Evolutionary conservation across 2,329 filamentous ascomycete genomes (phyloP).

Genomic region (Dendryphion nanum): DNA sequence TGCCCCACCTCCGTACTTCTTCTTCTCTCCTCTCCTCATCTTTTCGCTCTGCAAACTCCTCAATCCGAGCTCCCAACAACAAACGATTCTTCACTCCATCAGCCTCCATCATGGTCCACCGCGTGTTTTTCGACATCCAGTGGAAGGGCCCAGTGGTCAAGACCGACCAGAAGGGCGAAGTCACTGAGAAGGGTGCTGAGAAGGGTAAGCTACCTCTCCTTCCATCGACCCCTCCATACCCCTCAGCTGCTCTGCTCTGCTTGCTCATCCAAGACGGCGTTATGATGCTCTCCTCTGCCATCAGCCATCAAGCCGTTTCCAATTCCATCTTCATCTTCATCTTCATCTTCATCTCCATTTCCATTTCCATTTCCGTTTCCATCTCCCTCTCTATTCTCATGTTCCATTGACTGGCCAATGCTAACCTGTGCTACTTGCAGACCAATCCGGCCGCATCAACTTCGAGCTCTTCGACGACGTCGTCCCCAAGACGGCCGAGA

Average conservation of each 20-base stretch:
- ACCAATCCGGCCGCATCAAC: conserved; percentile 75
- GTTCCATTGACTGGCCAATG: conserved; percentile 18
- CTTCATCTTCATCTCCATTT: conserved; percentile 2
- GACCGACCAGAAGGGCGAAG: conserved; percentile 56
- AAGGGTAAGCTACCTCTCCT: conserved; percentile 55
- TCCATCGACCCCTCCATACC: conserved; percentile 7
- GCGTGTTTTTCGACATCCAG: conserved; percentile 70
- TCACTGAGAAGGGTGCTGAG: conserved; percentile 44
- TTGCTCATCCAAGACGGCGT: conserved; percentile 5
- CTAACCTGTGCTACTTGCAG: conserved; percentile 48
- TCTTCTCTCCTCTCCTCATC: conserved; percentile 26
- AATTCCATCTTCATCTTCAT: conserved; percentile 37
- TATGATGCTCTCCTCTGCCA: conserved; percentile 4
- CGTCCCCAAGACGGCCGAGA: conserved; percentile 83
- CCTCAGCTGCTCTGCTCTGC: conserved; percentile 6
- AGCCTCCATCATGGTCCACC: conserved; percentile 71
- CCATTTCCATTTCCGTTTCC: conserved; percentile 8
- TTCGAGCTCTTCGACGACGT: conserved; percentile 84
- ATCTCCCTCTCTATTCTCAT: conserved; percentile 3
- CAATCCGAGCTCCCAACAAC: conserved; percentile 39
- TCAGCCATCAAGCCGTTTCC: conserved; percentile 12
- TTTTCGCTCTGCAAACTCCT: conserved; percentile 29
- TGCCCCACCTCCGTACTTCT: conserved; percentile 33
- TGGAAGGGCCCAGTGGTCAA: conserved; percentile 73
- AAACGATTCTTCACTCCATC: conserved; percentile 61